Evolutionary conservation across 345 rosid species (phyloP).

Genomic region (Lagerstroemia speciosa): DNA sequence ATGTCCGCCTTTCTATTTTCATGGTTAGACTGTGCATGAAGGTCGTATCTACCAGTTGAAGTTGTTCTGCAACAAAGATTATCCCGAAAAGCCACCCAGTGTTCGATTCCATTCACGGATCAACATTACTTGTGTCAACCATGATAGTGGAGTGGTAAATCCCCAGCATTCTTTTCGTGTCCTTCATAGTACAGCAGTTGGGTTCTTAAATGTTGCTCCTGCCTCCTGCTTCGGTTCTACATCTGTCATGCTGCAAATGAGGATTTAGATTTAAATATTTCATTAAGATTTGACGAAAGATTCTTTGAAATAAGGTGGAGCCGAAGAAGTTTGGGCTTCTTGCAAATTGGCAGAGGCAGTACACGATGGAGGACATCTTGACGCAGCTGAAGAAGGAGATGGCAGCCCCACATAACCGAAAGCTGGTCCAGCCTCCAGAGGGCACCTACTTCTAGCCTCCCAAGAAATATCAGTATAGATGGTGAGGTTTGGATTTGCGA

Average conservation of each 20-base stretch:
- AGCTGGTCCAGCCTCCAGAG: constrained; percentile 75
- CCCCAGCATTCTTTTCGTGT: not conserved
- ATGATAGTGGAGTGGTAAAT: constrained; percentile 65
- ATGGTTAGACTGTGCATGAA: constrained; percentile 63
- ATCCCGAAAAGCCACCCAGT: constrained; percentile 69
- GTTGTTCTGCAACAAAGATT: constrained; percentile 60
- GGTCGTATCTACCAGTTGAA: constrained; percentile 84
- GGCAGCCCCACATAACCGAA: constrained; percentile 67
- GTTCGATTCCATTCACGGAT: constrained; percentile 65
- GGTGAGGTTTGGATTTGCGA: not conserved
- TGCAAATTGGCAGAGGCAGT: constrained; percentile 63
- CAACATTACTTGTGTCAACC: constrained; percentile 73
- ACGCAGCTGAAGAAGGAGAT: constrained; percentile 72
- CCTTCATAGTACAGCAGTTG: not conserved
- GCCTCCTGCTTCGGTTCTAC: not conserved
- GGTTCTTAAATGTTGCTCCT: not conserved
- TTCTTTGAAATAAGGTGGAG: constrained; percentile 37
- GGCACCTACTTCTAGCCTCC: constrained; percentile 24
- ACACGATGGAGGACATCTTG: constrained; percentile 66
- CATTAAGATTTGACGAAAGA: not conserved
- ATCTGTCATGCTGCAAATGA: no score
- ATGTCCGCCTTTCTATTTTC: not conserved
- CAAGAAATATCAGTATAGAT: not conserved
- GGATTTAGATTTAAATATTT: not conserved
- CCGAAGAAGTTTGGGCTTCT: constrained; percentile 62